A percentile compares a stretch with the other conserved stretches of the same genome.
phyloP scores from a whole-genome alignment of 2,329 filamentous ascomycete genomes.

The Eutypella sp. region DNA sequence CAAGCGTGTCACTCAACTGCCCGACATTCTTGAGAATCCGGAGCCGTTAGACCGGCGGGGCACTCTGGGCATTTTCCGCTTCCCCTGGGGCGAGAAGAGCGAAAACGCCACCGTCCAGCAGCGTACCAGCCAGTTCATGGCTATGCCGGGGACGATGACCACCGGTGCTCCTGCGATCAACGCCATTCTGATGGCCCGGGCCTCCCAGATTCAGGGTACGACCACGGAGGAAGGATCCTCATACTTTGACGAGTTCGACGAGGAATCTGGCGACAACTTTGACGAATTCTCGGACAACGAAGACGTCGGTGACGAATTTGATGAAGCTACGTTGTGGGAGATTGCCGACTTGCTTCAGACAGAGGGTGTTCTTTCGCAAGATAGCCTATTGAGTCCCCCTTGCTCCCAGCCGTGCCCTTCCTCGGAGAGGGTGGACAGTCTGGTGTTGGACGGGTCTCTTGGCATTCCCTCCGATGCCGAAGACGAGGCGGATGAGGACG shows the following conservation, averaged over 20 bases:
- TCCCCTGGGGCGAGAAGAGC: constrained; percentile 61
- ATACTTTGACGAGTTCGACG: constrained; percentile 58
- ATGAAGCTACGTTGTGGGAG: constrained; percentile 59
- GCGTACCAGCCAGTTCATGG: constrained; percentile 33
- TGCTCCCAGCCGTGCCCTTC: constrained; percentile 13
- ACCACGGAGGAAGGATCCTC: constrained; percentile 42
- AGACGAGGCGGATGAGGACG: constrained; percentile 19
- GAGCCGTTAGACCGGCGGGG: constrained; percentile 53
- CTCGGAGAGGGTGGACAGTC: constrained; percentile 11
- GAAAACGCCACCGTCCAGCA: constrained; percentile 46
- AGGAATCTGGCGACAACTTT: constrained; percentile 40
- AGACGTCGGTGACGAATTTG: constrained; percentile 48
- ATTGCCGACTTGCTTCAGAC: constrained; percentile 56
- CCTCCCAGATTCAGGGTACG: constrained; percentile 32
- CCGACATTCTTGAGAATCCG: constrained; percentile 60
- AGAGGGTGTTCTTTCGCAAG: constrained; percentile 45
- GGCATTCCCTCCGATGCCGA: constrained; percentile 28
- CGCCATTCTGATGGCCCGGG: constrained; percentile 27
- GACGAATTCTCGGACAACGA: constrained; percentile 31
- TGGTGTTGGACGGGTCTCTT: constrained; percentile 28
- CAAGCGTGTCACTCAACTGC: constrained; percentile 53
- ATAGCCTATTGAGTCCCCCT: constrained; percentile 42
- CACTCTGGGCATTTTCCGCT: constrained; percentile 61
- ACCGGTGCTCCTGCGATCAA: constrained; percentile 30
- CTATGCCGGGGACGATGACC: constrained; percentile 49